Base-by-base conservation (phyloP, 2,329 filamentous ascomycete species). In the Chaetothyriales sp. region DNA sequence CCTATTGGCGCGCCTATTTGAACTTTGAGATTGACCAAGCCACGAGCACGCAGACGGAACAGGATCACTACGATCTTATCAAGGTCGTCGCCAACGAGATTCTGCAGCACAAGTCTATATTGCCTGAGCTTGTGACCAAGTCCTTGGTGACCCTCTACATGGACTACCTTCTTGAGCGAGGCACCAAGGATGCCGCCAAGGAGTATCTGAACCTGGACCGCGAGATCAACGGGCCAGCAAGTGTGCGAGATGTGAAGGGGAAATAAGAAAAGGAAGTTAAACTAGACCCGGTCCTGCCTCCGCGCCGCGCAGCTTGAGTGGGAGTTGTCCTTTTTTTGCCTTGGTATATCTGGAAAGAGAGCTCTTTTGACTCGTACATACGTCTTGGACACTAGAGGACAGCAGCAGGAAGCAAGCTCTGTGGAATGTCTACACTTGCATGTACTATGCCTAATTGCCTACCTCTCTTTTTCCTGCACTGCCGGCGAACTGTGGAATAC, bases 1-100 rank as follows among this genome's bases (percentile, higher is more conserved):
- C 86, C 44, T 97, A 97, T 73, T 98, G 92, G 90, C 76, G 82
- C 60, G 86, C 80, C 63, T 97, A 89, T 74, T 77, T 97, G 51
- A 74, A 84, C 53, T 95, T 98, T 63, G 92, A 98, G 71, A 74
- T 94, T 47, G 81, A 86, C 52, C 89, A 95, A 66, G 84, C 86
- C 9, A 83, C 82, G 1, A 82, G 73, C 55, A 70, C 74, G 1
- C 77, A 81, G 48, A 74, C 77, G 2, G 86, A 90, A 63, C 61
- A 73, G 1, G 72, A 79, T 52, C 80, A 88, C 52, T 80, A 82
- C 49, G 74, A 81, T 58, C 83, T 83, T n/a, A 81, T 97, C 64
- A 87, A 87, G 70, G 77, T 82, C 50, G 84, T 95, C 10, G 81
- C 90, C 63, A 59, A 60, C 20, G 77, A 86, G 19, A 80, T 87